Conservation (phyloP, 805 yeast species). For the Vanderwaltozyma verrucispora region DNA sequence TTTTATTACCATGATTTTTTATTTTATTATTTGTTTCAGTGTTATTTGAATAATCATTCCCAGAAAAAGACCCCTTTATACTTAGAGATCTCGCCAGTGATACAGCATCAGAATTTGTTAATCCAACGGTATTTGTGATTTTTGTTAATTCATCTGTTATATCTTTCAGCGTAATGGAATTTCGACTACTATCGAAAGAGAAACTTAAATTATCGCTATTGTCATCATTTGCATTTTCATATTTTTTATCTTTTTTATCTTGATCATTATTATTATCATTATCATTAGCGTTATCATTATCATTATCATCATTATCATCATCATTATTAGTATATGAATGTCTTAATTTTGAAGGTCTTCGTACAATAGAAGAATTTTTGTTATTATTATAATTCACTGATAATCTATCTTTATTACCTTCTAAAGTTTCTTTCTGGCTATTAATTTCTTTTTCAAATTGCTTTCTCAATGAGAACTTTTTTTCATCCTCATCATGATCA, state of each 20-base stretch:
- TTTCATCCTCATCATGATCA: not conserved
- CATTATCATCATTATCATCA: conserved; percentile 23
- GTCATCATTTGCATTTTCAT: not conserved
- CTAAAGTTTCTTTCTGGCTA: conserved; percentile 8
- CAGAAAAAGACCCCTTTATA: conserved; percentile 45
- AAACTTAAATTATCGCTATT: not conserved
- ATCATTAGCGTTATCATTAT: conserved; percentile 21
- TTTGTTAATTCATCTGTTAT: conserved; percentile 64
- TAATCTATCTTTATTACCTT: conserved; percentile 18
- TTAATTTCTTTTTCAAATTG: not conserved
- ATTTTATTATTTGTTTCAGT: conserved; percentile 3
- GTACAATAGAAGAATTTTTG: conserved; percentile 17
- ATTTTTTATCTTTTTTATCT: conserved; percentile 4
- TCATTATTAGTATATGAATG: conserved; percentile 26
- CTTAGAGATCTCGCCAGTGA: conserved; percentile 72
- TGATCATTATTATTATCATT: not conserved
- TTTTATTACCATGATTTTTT: not conserved
- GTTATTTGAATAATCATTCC: not conserved
- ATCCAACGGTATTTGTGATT: conserved; percentile 62
- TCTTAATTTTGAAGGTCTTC: conserved; percentile 28
- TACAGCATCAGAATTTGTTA: conserved; percentile 69
- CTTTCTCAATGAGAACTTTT: not conserved
- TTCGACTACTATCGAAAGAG: not conserved
- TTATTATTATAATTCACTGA: conserved; percentile 16
- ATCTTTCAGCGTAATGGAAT: conserved; percentile 52